These are phyloP conservation scores for Vigna reflexopilosa DNA, from an alignment of 306 rosid genomes.

Conservation along the genomic window DNA sequence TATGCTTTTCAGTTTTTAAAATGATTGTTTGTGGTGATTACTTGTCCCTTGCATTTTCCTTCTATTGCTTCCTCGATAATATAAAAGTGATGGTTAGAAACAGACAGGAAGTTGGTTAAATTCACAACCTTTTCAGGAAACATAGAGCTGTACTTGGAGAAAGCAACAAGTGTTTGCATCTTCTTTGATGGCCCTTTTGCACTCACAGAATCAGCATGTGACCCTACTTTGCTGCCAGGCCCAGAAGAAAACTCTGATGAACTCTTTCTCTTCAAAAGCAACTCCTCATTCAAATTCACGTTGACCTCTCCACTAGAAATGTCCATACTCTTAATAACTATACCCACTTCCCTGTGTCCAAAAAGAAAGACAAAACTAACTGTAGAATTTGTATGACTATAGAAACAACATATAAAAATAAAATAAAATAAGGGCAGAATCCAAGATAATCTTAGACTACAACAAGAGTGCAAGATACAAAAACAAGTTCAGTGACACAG, in stretches of 20 bases:
- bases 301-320: conserved; percentile 74
- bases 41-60: neutral
- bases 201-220: conserved; percentile 56
- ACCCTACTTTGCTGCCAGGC: conserved; percentile 54
- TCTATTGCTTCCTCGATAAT: conserved; percentile 29
- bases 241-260: conserved; percentile 60
- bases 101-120: conserved; percentile 19
- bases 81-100: conserved; percentile 17
- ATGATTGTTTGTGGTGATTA: conserved; percentile 17
- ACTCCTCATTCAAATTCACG: conserved; percentile 79
- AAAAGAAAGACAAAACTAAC: conserved; percentile 46
- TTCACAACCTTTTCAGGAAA: conserved; percentile 95
- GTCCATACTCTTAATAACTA: conserved; percentile 76
- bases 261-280: conserved; percentile 70
- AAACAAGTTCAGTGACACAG: conserved; percentile 8
- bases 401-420: conserved; percentile 26
- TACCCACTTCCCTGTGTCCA: conserved; percentile 92
- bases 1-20: conserved; percentile 10
- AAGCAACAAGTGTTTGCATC: conserved; percentile 59
- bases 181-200: conserved; percentile 59
- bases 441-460: conserved; percentile 23
- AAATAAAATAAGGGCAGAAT: conserved; percentile 1
- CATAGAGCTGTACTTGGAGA: conserved; percentile 76
- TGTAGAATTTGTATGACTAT: conserved; percentile 18
- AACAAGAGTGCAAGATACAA: conserved; percentile 12